A percentile compares a stretch with the other conserved stretches of the same genome.
Conservation (phyloP, 2,329 filamentous ascomycete species). For the Diaporthe amygdali region DNA sequence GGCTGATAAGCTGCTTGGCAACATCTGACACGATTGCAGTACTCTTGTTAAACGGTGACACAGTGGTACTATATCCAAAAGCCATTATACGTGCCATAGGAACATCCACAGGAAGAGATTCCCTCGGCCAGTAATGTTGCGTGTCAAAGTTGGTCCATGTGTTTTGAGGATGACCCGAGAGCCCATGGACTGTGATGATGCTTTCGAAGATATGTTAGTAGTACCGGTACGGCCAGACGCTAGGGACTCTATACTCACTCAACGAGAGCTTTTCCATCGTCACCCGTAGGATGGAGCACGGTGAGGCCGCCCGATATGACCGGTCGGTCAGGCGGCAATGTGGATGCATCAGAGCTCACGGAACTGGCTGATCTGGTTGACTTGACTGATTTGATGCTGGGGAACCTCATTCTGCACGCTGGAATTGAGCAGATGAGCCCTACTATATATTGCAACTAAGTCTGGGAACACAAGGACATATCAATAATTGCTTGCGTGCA, state of each 20-base stretch:
- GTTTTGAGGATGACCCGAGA: conserved; percentile 2
- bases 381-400: neutral
- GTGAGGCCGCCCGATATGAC: neutral
- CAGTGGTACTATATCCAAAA: neutral
- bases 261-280: neutral
- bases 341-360: neutral
- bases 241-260: neutral
- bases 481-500: neutral
- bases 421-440: neutral
- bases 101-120: neutral
- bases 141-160: conserved; percentile 13
- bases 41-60: neutral
- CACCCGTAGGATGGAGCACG: neutral
- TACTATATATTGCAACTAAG: too few species aligned
- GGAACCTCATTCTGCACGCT: neutral
- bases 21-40: conserved; percentile 7
- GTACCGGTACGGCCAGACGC: neutral
- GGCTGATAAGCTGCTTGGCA: conserved; percentile 1
- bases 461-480: neutral
- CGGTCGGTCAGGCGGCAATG: neutral
- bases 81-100: conserved; percentile 2
- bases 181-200: conserved; percentile 6
- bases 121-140: neutral
- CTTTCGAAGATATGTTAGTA: neutral
- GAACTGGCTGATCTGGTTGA: neutral